Evolutionary conservation across 495 filamentous ascomycete genomes (phyloP), one percentile per base, ranked within the genome.

Genomic region (Amorphotheca resinae): DNA sequence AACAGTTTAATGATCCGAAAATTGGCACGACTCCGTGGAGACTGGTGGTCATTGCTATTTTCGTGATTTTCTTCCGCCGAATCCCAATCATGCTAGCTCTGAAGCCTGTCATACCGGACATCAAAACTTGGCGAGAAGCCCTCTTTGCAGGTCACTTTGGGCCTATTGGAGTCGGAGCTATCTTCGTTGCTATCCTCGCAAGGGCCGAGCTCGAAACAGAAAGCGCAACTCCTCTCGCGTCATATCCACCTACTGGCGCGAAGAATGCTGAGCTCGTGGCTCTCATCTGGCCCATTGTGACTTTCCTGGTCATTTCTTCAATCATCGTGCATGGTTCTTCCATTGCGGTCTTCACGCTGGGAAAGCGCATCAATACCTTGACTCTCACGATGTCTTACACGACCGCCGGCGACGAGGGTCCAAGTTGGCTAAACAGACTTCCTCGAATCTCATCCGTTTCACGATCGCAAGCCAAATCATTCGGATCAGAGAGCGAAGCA

Each of bases 91-190:
- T 99, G 91, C 58, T 99, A 64, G 59, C 76, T 0, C 62, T 96
- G 31, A 96, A 96, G 56, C 89, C 93, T 0, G 20, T 96, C 4
- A 95, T 99, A 59, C 91, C 91, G 4, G 93, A 96, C 57, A 76
- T 99, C 47, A 96, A 95, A 61, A 95, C 91, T 0, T 99, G 93
- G 93, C 82, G 93, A 42, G 93, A 99, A 60, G 88, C 91, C 20
- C 71, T 96, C 11, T 99, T 99, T 59, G 93, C 93, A 21, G 93
- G 93, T 7, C 93, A 99, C 60, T 99, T 99, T 58, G 93, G 93
- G 12, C 93, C 93, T 17, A 96, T 99, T 49, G 93, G 93, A 41
- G 91, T 98, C 40, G 93, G 93, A 50, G 93, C 89, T 48, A 86
- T 99, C 46, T 99, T 96, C 45, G 84, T 94, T 41, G 84, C 85